phyloP scores from a whole-genome alignment of 2,329 filamentous ascomycete species.

The Zymoseptoria tritici region DNA sequence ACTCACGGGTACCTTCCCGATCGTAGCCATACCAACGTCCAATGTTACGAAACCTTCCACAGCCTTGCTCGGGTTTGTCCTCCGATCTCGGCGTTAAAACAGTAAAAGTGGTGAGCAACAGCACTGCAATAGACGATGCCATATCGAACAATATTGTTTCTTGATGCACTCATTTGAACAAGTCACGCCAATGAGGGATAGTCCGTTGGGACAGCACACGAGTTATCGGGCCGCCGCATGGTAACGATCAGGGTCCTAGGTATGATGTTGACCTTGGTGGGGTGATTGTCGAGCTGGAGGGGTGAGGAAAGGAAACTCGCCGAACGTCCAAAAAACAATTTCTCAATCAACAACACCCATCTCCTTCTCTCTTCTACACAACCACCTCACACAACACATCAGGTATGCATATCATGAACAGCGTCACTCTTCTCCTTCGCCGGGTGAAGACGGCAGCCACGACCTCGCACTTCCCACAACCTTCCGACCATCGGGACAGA shows the following conservation, averaged over 20 bases:
- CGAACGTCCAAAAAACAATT: neutral
- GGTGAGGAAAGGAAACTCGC: neutral
- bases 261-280: neutral
- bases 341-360: neutral
- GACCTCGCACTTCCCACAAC: neutral
- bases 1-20: no score
- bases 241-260: neutral
- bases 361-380: neutral
- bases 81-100: neutral
- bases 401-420: neutral
- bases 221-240: neutral
- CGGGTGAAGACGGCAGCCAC: neutral
- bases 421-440: neutral
- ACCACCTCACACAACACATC: neutral
- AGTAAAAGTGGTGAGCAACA: neutral
- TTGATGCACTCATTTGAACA: neutral
- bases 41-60: no score
- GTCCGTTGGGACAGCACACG: neutral
- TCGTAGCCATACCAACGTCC: neutral
- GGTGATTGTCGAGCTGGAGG: neutral
- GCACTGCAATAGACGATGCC: neutral
- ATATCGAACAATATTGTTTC: no score
- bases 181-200: neutral
- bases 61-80: neutral
- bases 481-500: neutral